Base-by-base conservation (phyloP, 345 rosid genomes). In the Passiflora organensis region DNA sequence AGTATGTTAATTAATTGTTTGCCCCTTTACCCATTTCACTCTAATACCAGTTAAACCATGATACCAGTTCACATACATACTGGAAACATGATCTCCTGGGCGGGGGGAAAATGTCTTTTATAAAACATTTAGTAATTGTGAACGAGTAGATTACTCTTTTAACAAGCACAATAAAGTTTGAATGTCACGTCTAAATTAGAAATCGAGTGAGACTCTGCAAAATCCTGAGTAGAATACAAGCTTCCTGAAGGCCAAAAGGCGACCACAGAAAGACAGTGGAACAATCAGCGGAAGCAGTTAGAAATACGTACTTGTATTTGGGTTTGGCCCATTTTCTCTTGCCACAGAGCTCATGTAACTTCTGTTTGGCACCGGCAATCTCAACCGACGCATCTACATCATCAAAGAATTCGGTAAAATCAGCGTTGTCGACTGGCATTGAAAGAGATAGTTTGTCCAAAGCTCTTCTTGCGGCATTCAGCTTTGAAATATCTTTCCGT, bases 311-410 rank as follows among this genome's bases (percentile, higher is more conserved):
- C 96, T 64, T 69, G 79, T 83, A 87, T 23, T 8, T 56, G 1
- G 96, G 97, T 59, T 75, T 81, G 5, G 79, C 63, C 96, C 94
- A 87, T 56, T 77, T 87, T 46, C 74, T 75, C 75, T 72, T 85
- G 49, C 43, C 13, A 41, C 89, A 85, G 25, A 85, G 67, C 55
- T 83, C 82, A 28, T 65, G 63, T 38, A 90, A 60, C 75, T 74
- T 85, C 72, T 65, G 83, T 59, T 90, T 90, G 0, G 91, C 86
- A 21, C 64, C 75, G 51, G 71, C 75, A n/a, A 77, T 62, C 39
- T 62, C 70, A 14, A 68, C 46, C 22, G 45, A 32, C 19, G 47
- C 79, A 10, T 53, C 64, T 21, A 14, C 66, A 8, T 34, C 51
- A 38, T 23, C 10, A 16, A 45, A 58, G 3, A 24, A 5, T 43